phyloP scores from a whole-genome alignment of 495 filamentous ascomycete genomes.

The Baudoinia panamericana region DNA sequence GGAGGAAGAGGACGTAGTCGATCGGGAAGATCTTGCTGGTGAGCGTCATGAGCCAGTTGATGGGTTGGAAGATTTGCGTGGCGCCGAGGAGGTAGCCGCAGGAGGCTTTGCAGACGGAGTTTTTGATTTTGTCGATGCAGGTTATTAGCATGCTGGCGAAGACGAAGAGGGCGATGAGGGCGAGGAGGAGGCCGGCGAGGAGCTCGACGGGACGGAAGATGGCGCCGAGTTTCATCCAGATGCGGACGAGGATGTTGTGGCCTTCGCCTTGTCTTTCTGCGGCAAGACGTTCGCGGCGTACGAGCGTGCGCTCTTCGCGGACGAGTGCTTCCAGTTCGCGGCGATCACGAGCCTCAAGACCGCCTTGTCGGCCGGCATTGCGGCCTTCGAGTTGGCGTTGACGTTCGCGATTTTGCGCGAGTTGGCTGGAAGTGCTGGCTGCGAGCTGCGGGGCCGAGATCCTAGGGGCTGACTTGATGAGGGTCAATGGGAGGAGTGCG shows the following conservation, averaged over 20 bases:
- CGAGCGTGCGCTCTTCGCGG: slow-evolving; percentile 81
- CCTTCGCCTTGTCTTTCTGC: slow-evolving; percentile 66
- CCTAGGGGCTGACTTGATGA: slow-evolving; percentile 81
- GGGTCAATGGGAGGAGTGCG: slow-evolving; percentile 72
- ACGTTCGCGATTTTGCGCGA: slow-evolving; percentile 77
- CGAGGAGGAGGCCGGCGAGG: slow-evolving; percentile 63
- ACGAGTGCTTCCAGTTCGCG: slow-evolving; percentile 76
- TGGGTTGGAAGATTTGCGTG: slow-evolving; percentile 84
- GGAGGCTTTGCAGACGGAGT: slow-evolving; percentile 76
- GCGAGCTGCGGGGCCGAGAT: slow-evolving; percentile 63
- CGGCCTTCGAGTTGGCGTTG: slow-evolving; percentile 82
- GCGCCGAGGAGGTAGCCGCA: slow-evolving; percentile 92
- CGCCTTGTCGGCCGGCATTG: slow-evolving; percentile 59
- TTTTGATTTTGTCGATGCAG: slow-evolving; percentile 87
- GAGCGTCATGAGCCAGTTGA: slow-evolving; percentile 81
- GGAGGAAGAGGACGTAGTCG: slow-evolving; percentile 77
- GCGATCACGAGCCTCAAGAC: slow-evolving; percentile 69
- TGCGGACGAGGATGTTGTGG: slow-evolving; percentile 50
- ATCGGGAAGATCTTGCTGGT: slow-evolving; percentile 76
- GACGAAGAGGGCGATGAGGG: slow-evolving; percentile 55
- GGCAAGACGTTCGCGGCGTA: slow-evolving; percentile 75
- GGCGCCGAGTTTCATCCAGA: slow-evolving; percentile 66
- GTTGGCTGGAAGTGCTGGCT: slow-evolving; percentile 59
- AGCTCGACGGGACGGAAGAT: slow-evolving; percentile 75
- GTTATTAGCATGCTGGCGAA: slow-evolving; percentile 93